Base-by-base conservation (phyloP, 2,329 filamentous ascomycete species). In the Septoria linicola region DNA sequence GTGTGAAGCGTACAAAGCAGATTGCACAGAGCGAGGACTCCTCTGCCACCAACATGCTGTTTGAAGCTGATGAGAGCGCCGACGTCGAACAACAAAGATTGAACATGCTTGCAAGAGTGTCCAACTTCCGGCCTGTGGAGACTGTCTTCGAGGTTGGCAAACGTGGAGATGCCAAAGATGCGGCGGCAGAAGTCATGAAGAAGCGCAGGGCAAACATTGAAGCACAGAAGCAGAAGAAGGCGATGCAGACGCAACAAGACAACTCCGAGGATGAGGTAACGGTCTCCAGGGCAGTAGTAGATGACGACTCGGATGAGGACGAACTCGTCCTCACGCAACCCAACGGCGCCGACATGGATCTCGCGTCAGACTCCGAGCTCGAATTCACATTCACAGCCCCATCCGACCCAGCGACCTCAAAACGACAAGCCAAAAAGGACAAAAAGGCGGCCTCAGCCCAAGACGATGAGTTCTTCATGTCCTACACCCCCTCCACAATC, bases 81-180 rank as follows among this genome's bases (percentile, higher is more conserved):
- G 75, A 80, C 27, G 72, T 80, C 21, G 88, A 92, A 64, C 79
- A 83, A 53, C 84, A 88, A 41, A 82, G 91, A 25, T 83, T 90
- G 41, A 84, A 87, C 43, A 95, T 99, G 88, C 76, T 99, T 23
- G 89, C 89, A 25, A 82, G 85, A 52, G 89, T 99, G 51, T 91
- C 89, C 63, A 86, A 87, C 1, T 99, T 93, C 73, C 83, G 89
- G 61, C 93, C 95, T 0, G 79, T 85, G 36, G 93, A 99, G 71
- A 97, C 92, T 0, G 89, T 99, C n/a, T 99, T 99, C 62, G 93
- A 99, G 70, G 85, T 96, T 57, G 87, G 88, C 5, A 83, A 85
- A 60, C 81, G 84, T 54, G 86, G 84, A 32, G 85, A 87, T 59
- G 77, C 71, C 2, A 77, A 76, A 1, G 83, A 86, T 65, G 44